These are phyloP conservation scores for Mucor velutinosus DNA, from an alignment of 371 early-diverging fungal species.

Conservation along the genomic window DNA sequence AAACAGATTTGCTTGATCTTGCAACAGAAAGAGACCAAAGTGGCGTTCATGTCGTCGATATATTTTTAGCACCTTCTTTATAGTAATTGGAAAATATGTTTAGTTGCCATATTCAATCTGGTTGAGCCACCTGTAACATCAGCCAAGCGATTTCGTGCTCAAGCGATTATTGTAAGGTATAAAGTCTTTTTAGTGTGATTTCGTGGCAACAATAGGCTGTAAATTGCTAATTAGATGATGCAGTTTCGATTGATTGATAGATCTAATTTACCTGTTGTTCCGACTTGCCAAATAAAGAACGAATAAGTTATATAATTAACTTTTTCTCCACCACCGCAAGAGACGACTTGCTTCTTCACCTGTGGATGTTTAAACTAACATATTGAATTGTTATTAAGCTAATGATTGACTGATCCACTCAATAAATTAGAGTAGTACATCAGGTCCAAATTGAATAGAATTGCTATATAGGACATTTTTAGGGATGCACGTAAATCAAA, in stretches of 20 bases:
- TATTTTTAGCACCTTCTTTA: background rate
- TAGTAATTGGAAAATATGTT: background rate
- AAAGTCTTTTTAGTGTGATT: background rate
- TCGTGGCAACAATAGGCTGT: background rate
- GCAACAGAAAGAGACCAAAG: background rate
- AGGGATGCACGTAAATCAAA: background rate
- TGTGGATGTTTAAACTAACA: background rate
- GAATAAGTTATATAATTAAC: background rate
- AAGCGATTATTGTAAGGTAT: background rate
- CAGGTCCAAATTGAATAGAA: background rate
- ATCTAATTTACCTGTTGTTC: background rate
- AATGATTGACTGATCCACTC: background rate
- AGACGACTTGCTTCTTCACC: background rate
- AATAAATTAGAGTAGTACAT: background rate
- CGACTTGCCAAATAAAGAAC: background rate
- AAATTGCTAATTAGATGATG: background rate
- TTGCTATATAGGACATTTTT: background rate
- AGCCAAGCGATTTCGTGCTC: background rate
- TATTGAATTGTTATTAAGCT: background rate
- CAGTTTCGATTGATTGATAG: background rate
- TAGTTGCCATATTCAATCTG: background rate
- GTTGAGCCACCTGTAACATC: slow-evolving; percentile 1
- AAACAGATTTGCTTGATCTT: background rate
- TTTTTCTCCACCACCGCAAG: background rate
- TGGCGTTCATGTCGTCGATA: background rate